Evolutionary conservation across 2,329 filamentous ascomycete species (phyloP), one percentile per base, ranked within the genome.

Genomic region (Metarhizium album): DNA sequence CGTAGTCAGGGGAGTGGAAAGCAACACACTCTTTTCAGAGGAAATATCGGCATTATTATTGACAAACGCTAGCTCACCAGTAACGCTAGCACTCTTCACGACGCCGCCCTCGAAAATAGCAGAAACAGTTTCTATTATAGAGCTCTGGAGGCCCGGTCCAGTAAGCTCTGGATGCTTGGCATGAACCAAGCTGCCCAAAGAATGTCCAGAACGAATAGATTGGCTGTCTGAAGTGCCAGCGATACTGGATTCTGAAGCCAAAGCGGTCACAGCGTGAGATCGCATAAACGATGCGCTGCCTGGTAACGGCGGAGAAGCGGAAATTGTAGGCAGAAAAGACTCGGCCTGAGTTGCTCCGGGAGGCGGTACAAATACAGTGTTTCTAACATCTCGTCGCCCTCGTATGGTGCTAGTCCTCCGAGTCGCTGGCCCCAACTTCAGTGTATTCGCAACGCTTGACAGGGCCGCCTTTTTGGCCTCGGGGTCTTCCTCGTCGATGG

Each of bases 71-170:
- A 98, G 82, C 69, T 98, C 91, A 52, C 93, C 93, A 43, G 84
- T 82, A 22, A 96, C 80, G 52, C 84, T 85, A 14, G 84, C 82
- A 46, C 81, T 83, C 55, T 80, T 86, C 11, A 90, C 70, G 13
- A 73, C 74, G 8, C 87, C 87, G 33, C 84, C 79, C 51, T 90
- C 84, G 63, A 96, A 94, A 49, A 81, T 82, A 14, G 87, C 87
- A 54, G 83, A 93, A n/a, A 97, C 82, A 0, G 86, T 93, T 67
- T 98, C 93, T 47, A 97, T 86, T 50, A 97, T 79, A 14, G 91
- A 97, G 3, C 87, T 83, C 65, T 89, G 93, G 5, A 98, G 74
- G 2, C 93, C 91, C 1, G 86, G 80, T 9, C 81, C 79, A 49
- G 84, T 79, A 68, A 95, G 75, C 18, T 96, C 90, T 1, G 89